These are phyloP conservation scores for Bacidia gigantensis DNA, from an alignment of 495 filamentous ascomycete genomes.

Conservation along the genomic window DNA sequence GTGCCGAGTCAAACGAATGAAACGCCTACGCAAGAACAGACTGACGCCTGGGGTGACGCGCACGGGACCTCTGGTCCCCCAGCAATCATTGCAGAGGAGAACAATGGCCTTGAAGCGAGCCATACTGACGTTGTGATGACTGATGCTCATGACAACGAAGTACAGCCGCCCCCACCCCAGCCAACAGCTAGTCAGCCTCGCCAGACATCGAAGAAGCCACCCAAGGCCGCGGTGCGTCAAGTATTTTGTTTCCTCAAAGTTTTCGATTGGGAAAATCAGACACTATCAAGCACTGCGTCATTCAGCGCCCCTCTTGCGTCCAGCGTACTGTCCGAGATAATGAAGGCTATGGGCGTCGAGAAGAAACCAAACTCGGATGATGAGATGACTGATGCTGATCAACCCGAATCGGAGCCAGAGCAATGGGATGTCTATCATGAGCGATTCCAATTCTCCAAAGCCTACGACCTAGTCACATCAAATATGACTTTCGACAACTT, in stretches of 20 bases:
- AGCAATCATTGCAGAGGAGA: not conserved
- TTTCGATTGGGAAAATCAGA: slow-evolving; percentile 37
- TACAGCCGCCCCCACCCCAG: not conserved
- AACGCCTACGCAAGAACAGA: not conserved
- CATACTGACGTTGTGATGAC: not conserved
- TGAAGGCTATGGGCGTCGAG: slow-evolving; percentile 4
- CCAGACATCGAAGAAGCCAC: not conserved
- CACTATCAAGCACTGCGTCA: slow-evolving; percentile 38
- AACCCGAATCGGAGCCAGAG: not conserved
- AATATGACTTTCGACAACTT: slow-evolving; percentile 9
- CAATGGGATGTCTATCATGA: slow-evolving; percentile 15
- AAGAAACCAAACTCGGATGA: not conserved
- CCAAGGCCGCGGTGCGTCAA: not conserved
- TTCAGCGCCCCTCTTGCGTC: slow-evolving; percentile 32
- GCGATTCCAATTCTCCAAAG: not conserved
- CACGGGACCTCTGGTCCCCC: not conserved
- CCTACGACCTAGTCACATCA: slow-evolving; percentile 7
- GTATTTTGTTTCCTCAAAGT: slow-evolving; percentile 23
- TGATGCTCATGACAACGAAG: not conserved
- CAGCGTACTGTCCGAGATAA: slow-evolving; percentile 28
- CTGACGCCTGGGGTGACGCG: not conserved
- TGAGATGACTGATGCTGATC: slow-evolving; percentile 3
- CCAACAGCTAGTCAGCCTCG: not conserved
- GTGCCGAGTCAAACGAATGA: not conserved
- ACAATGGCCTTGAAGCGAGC: not conserved